These are phyloP conservation scores for Tetrahymena thermophila DNA, from an alignment of 73 alveolate species.

Conservation along the genomic window DNA sequence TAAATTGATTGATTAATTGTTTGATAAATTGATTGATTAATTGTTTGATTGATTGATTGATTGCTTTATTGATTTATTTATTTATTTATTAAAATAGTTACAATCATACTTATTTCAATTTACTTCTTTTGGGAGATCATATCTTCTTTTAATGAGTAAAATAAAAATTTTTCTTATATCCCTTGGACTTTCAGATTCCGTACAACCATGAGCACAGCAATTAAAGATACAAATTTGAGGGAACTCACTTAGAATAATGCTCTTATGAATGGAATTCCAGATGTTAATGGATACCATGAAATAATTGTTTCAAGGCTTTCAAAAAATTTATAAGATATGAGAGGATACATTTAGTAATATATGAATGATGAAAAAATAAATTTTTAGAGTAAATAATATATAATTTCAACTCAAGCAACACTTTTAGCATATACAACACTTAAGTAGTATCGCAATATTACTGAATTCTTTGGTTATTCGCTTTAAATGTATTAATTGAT, in stretches of 20 bases:
- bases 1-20: too few species aligned
- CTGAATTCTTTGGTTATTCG: neutral
- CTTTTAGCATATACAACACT: neutral
- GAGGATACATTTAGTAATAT: neutral
- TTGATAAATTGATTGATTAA: too few species aligned
- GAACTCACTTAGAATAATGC: neutral
- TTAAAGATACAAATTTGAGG: neutral
- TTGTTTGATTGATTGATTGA: too few species aligned
- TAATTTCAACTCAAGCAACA: neutral
- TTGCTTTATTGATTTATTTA: too few species aligned
- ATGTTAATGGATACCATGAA: neutral
- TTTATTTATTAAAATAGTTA: too few species aligned
- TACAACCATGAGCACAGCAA: neutral
- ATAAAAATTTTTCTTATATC: neutral
- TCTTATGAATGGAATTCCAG: neutral
- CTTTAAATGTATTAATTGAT: neutral
- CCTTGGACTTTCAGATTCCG: neutral
- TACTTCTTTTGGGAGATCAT: neutral
- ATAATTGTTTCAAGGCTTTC: neutral
- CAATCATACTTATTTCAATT: neutral
- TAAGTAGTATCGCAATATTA: neutral
- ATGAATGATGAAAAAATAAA: neutral
- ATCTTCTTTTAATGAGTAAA: neutral
- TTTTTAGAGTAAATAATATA: neutral
- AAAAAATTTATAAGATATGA: neutral